Evolutionary conservation across 441 rosid genomes (phyloP).

Genomic region (Populus tomentosa): DNA sequence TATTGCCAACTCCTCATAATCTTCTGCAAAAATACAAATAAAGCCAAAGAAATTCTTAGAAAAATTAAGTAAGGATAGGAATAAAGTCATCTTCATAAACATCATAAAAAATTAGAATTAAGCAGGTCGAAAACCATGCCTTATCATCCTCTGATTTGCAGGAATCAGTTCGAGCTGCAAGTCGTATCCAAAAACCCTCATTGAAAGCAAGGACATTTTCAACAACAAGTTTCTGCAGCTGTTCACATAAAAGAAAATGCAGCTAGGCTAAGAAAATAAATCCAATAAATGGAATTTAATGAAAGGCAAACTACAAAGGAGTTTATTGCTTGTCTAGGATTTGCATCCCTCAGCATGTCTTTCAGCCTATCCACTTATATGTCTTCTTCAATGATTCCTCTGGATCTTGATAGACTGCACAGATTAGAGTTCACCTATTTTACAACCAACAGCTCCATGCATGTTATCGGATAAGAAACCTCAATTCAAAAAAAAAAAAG

Average conservation of each 20-base stretch:
- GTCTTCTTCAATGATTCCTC: conserved; percentile 93
- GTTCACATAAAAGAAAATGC: conserved; percentile 27
- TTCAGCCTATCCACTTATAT: conserved; percentile 79
- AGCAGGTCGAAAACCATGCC: conserved; percentile 50
- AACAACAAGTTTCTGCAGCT: conserved; percentile 80
- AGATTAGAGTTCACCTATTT: conserved; percentile 86
- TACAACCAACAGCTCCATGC: conserved; percentile 35
- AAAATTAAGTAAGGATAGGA: conserved; percentile 7
- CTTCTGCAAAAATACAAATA: conserved; percentile 51
- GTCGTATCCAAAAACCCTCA: conserved; percentile 81
- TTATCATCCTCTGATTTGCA: conserved; percentile 92
- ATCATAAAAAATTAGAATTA: conserved; percentile 17
- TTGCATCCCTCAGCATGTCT: conserved; percentile 70
- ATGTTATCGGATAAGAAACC: not conserved
- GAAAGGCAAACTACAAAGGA: not conserved
- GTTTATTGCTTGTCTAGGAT: conserved; percentile 53
- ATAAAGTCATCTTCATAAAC: conserved; percentile 8
- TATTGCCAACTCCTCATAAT: conserved; percentile 81
- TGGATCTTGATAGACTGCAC: conserved; percentile 75
- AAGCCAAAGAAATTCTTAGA: conserved; percentile 15
- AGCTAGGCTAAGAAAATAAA: not conserved
- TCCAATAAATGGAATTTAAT: not conserved
- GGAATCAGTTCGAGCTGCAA: conserved; percentile 79
- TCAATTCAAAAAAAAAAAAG: not conserved
- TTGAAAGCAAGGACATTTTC: conserved; percentile 89